Base-by-base conservation (phyloP, 371 early-diverging fungal genomes). In the Mortierella sp. region DNA sequence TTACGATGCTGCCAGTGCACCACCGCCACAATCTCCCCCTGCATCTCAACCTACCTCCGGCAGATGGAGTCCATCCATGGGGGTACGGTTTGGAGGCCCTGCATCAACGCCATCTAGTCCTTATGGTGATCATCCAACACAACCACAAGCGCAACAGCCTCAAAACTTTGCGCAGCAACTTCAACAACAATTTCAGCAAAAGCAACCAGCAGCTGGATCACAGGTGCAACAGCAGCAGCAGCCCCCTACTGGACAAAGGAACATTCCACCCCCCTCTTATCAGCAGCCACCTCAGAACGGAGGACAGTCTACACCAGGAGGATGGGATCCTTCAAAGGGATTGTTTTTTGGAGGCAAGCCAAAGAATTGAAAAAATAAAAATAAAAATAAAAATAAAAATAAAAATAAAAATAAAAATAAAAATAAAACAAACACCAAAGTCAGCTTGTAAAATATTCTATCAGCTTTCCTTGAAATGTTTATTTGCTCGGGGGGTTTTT, bases 271-370 rank as follows among this genome's bases (percentile, higher is more conserved):
- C 5, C 63, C 66, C 2, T 37, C 58, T 5, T 63, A 62, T 24
- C 62, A 61, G 37, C 70, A 51, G 28, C 64, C 64, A 12, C 37
- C 26, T 26, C 30, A 22, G 18, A 47, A 37, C 14, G 45, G 55
- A 20, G 43, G 35, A 5, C 26, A 39, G 24, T 37, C 72, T 20
- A 24, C 37, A 24, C 43, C 65, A 9, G 65, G 72, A 37, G 66
- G 54, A 37, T 78, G 79, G 79, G 79, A 78, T 43, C 70, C 71
- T 0, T 66, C 71, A 12, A 78, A 78, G 28, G 79, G 79, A 11
- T 18, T 78, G 26, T 70, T 54, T 37, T 78, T 78, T 67, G 79
- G 79, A 16, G 74, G 78, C 52, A 78, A 78, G 40, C 40, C 70
- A 0, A 74, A 73, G 49, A 73, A 62, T 57, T 73, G 43, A 67